These are phyloP conservation scores for Pseudopyrenochaeta lycopersici DNA, from an alignment of 2,329 filamentous ascomycete genomes.

Conservation along the genomic window DNA sequence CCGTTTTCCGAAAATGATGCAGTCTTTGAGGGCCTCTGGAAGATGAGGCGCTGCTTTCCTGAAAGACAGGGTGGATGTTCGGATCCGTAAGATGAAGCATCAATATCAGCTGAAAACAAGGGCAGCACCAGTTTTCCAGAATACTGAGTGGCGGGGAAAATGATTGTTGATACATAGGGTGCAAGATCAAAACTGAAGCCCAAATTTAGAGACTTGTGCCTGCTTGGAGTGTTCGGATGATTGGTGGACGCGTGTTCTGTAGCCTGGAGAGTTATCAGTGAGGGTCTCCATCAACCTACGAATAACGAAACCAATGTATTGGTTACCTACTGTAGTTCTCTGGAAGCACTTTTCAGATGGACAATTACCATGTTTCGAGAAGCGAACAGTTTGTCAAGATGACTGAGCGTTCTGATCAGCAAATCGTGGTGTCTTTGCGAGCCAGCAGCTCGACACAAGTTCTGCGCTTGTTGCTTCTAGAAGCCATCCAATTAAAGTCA, in stretches of 20 bases:
- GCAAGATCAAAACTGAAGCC: neutral
- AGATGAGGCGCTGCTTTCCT: neutral
- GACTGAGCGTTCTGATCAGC: conserved; percentile 3
- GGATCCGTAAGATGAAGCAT: neutral
- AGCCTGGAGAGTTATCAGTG: neutral
- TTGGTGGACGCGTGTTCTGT: neutral
- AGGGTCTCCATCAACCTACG: neutral
- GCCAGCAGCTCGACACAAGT: neutral
- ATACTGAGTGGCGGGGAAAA: neutral
- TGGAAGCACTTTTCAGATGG: neutral
- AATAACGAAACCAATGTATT: neutral
- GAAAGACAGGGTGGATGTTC: neutral
- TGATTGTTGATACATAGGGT: neutral
- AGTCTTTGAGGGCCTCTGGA: neutral
- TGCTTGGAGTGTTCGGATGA: neutral
- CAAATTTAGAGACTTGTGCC: neutral
- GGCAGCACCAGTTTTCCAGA: neutral
- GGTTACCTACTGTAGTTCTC: neutral
- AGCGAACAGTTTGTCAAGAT: neutral
- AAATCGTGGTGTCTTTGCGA: neutral
- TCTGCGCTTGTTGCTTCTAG: neutral
- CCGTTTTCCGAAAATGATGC: conserved; percentile 1
- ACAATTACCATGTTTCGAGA: neutral
- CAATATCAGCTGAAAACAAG: neutral
- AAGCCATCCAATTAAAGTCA: no score